Base-by-base conservation (phyloP, 805 yeast genomes). In the Yamadazyma ubonensis region DNA sequence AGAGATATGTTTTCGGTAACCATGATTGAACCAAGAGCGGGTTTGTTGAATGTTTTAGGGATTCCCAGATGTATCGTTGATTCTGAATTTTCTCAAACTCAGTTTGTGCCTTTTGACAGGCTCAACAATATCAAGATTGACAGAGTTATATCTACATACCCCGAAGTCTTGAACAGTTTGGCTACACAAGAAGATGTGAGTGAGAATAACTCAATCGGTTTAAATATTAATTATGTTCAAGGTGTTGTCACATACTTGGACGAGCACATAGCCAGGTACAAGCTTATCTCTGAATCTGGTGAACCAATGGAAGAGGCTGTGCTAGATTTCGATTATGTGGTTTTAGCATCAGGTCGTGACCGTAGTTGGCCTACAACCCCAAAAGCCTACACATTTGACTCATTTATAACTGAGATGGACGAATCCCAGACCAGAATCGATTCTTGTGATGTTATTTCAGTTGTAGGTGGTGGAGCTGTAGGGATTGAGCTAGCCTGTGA, bases 311-410 rank as follows among this genome's bases (percentile, higher is more conserved):
- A 20, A 21, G 20, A 17, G 10, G 43, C 45, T 12, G 44, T 43
- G 1, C 51, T 65, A 31, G 51, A 55, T 6, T 76, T 75, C 51
- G 78, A 76, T 45, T 75, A 71, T 45, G 70, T 67, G 15, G 58
- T 76, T 8, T 51, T 65, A 38, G 76, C 79, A 4, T 55, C 74
- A 2, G 81, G 81, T 1, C 59, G 81, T 51, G 61, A 74, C 38
- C 57, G 81, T 44, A 57, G 59, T 29, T 75, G 79, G 78, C 82
- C 81, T 10, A 67, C 73, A 26, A 75, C 76, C 25, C 81, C 81
- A 2, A 50, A 58, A n/a, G 78, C 71, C 0, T 49, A 46, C 33
- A 67, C 70, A 9, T 57, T 51, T 36, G 59, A 61, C 12, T 53
- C 51, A 6, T 75, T 61, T 46, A 41, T 67, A 19, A 42, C 53